Evolutionary conservation across 192 early-diverging fungal genomes (phyloP).

Genomic region (Entomortierella chlamydospora): DNA sequence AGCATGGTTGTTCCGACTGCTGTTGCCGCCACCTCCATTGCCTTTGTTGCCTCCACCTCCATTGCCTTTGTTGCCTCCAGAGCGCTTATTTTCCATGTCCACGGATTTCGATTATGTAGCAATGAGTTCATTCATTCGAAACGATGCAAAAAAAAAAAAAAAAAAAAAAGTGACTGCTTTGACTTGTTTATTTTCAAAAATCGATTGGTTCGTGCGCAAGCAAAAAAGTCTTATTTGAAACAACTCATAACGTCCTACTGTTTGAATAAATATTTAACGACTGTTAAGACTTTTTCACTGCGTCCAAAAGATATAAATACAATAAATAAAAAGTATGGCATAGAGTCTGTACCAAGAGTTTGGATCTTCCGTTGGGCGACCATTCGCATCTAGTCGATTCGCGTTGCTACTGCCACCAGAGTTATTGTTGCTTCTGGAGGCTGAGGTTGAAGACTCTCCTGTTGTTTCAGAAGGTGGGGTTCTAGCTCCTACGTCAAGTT

Average conservation of each 20-base stretch:
- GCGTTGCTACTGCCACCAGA: too few relatives aligned
- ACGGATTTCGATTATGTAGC: not conserved
- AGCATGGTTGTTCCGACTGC: slow-evolving; percentile 5
- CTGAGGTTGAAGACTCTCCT: not conserved
- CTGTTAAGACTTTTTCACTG: not conserved
- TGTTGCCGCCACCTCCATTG: not conserved
- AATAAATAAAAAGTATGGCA: slow-evolving; percentile 28
- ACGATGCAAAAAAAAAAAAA: too few relatives aligned
- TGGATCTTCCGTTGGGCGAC: not conserved
- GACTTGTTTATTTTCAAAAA: not conserved
- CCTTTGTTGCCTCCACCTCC: not conserved
- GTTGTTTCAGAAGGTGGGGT: not conserved
- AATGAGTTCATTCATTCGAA: too few relatives aligned
- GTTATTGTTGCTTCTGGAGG: not conserved
- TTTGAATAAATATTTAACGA: too few relatives aligned
- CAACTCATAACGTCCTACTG: too few relatives aligned
- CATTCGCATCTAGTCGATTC: not conserved
- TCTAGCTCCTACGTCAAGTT: slow-evolving; percentile 16
- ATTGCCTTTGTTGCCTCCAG: slow-evolving; percentile 6
- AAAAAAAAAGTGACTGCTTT: slow-evolving; percentile 28
- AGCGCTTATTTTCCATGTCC: slow-evolving; percentile 17
- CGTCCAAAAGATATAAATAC: slow-evolving; percentile 26
- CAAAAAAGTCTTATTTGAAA: too few relatives aligned
- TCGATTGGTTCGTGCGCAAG: not conserved
- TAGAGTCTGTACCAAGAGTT: slow-evolving; percentile 31